These are phyloP conservation scores for Cardamine occulta DNA, from an alignment of 345 rosid species.

Conservation along the genomic window DNA sequence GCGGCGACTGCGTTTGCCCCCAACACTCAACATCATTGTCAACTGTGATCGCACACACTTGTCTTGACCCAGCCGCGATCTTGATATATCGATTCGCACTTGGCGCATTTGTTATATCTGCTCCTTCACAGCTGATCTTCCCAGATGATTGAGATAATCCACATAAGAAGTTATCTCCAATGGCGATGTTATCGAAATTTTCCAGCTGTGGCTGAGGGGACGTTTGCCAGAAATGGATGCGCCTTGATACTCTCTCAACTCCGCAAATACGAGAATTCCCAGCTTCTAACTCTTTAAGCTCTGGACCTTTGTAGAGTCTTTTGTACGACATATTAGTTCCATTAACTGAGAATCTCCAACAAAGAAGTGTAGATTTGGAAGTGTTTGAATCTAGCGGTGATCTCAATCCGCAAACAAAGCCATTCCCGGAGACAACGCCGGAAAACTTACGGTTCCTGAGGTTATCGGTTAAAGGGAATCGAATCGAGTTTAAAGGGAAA, in stretches of 20 bases:
- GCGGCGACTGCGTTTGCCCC: constrained; percentile 45
- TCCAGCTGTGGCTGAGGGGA: background rate
- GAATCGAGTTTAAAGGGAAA: constrained; percentile 41
- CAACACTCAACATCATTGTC: constrained; percentile 52
- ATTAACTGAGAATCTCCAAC: constrained; percentile 65
- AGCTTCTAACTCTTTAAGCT: constrained; percentile 53
- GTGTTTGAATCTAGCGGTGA: constrained; percentile 17
- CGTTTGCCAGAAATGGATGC: constrained; percentile 67
- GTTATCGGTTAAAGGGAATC: constrained; percentile 5
- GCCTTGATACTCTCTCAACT: constrained; percentile 41
- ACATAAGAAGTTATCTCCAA: constrained; percentile 62
- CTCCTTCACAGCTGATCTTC: constrained; percentile 39
- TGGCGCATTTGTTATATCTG: background rate
- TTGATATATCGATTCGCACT: constrained; percentile 39
- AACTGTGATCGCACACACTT: constrained; percentile 57
- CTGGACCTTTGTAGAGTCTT: constrained; percentile 47
- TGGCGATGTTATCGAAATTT: constrained; percentile 44
- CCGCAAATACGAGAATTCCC: constrained; percentile 64
- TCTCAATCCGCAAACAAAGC: constrained; percentile 59
- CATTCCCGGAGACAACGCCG: constrained; percentile 66
- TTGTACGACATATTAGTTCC: constrained; percentile 34
- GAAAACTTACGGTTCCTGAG: constrained; percentile 40
- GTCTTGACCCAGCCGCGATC: constrained; percentile 60
- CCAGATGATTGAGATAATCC: constrained; percentile 49
- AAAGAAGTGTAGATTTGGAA: constrained; percentile 50